Evolutionary conservation across 1,284 basidiomycete species (phyloP).

Genomic region (Puccinia triticina): DNA sequence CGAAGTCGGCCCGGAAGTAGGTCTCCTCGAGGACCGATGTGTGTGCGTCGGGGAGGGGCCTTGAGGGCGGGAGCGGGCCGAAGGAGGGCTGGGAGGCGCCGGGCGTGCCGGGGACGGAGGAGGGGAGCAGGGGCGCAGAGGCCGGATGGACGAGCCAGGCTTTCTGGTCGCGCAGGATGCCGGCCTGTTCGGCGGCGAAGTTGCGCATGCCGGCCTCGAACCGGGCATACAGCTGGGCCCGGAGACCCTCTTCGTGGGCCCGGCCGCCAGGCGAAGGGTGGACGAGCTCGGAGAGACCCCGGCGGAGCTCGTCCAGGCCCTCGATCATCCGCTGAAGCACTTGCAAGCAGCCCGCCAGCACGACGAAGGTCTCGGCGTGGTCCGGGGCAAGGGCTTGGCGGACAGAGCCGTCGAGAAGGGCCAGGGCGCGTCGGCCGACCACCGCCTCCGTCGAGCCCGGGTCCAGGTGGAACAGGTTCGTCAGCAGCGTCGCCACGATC

Average conservation of each 20-base stretch:
- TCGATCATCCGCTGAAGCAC: slow-evolving; percentile 82
- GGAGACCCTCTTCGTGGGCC: neutral
- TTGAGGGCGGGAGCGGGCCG: neutral
- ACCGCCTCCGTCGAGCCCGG: slow-evolving; percentile 18
- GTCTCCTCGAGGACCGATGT: slow-evolving; percentile 1
- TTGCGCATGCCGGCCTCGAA: neutral
- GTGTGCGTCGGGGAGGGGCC: neutral
- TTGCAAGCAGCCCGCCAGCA: slow-evolving; percentile 68
- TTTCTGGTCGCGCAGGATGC: slow-evolving; percentile 88
- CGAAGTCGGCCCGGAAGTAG: slow-evolving; percentile 7
- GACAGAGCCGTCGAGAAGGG: slow-evolving; percentile 73
- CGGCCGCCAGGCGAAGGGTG: neutral
- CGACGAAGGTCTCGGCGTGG: slow-evolving; percentile 53
- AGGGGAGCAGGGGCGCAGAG: neutral
- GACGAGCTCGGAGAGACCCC: slow-evolving; percentile 76
- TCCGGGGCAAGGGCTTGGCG: slow-evolving; percentile 68
- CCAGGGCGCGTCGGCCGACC: slow-evolving; percentile 63
- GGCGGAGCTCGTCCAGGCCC: slow-evolving; percentile 76
- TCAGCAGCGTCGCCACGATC: slow-evolving; percentile 79
- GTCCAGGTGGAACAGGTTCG: slow-evolving; percentile 62
- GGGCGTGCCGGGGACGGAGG: too few relatives aligned
- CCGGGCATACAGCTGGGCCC: neutral
- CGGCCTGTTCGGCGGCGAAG: slow-evolving; percentile 67
- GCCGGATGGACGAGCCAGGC: slow-evolving; percentile 66
- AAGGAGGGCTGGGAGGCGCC: too few relatives aligned